Evolutionary conservation across 2,329 filamentous ascomycete species (phyloP).

Genomic region (Beauveria scarabaeidicola): DNA sequence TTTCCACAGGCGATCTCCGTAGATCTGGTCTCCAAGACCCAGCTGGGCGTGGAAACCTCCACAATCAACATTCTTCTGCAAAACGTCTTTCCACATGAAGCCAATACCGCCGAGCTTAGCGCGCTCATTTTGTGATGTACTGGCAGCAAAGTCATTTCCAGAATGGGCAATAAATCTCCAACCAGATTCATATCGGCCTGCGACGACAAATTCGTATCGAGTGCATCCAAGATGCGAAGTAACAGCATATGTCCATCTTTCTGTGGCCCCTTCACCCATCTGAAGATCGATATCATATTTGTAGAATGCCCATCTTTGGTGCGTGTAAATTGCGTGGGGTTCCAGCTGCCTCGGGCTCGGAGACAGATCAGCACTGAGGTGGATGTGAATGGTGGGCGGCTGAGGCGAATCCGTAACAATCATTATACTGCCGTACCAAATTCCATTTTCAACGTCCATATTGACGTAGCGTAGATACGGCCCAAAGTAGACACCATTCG

Average conservation of each 20-base stretch:
- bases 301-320: conserved; percentile 93
- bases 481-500: conserved; percentile 96
- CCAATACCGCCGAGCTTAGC: conserved; percentile 79
- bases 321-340: conserved; percentile 72
- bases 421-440: conserved; percentile 91
- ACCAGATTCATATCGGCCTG: conserved; percentile 77
- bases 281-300: conserved; percentile 84
- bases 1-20: conserved; percentile 91
- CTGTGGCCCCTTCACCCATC: conserved; percentile 75
- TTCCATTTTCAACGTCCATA: conserved; percentile 85
- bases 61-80: conserved; percentile 94
- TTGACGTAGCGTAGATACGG: conserved; percentile 94
- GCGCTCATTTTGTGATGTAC: conserved; percentile 78
- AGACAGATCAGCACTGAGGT: conserved; percentile 81
- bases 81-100: conserved; percentile 98
- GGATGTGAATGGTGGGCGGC: conserved; percentile 91
- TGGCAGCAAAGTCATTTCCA: conserved; percentile 88
- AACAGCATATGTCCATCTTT: conserved; percentile 95
- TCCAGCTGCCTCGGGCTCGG: conserved; percentile 86
- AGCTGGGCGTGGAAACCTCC: conserved; percentile 93
- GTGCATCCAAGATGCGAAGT: conserved; percentile 96
- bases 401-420: conserved; percentile 86
- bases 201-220: conserved; percentile 94
- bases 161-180: conserved; percentile 97
- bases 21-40: conserved; percentile 89